Evolutionary conservation across 140 eudicot species (phyloP), one percentile per base, ranked within the genome.

Genomic region (Flaveria floridana): DNA sequence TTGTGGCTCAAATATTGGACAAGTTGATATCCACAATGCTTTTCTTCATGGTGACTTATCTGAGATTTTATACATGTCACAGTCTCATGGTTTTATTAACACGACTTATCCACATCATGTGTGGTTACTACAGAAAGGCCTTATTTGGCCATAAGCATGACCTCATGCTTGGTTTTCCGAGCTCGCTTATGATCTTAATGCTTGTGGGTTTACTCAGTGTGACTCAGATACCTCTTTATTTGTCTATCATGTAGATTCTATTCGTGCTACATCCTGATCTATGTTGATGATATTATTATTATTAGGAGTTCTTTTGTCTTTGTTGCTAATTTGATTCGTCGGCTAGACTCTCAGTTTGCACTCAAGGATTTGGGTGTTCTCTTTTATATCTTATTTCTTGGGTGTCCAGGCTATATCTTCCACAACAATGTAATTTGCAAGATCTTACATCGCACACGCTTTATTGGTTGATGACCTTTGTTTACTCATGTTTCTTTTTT

Each of bases 141-240:
- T 13, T 66, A 0, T 76, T 68, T 15, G 76, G 61, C 8, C 62
- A 68, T 6, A 66, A 44, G 20, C 75, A 77, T 6, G 61, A 69
- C 7, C 34, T 48, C 61, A 28, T 0, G 52, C 73, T n/a, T 68
- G 71, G 81, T 69, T 42, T 66, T 26, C 51, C n/a, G 55, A 67
- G 30, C n/a, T 76, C 0, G 13, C 68, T 7, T 5, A 20, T 7
- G 10, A 13, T 0, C 46, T 68, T 0, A 4, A 20, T 23, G 19
- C 1, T 0, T 37, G 5, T 69, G 70, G 68, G 1, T 77, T 69
- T 26, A 6, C 7, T 4, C 13, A 9, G 13, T 65, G 61, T 28
- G 21, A 16, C 0, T 47, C 62, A 0, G 53, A 68, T 18, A 9
- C 53, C 2, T 77, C 71, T 42, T 11, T 30, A 30, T 52, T 0